A percentile compares a stretch with the other conserved stretches of the same genome.
phyloP scores from a whole-genome alignment of 2,329 filamentous ascomycete genomes.

The Ascosphaera aggregata region DNA sequence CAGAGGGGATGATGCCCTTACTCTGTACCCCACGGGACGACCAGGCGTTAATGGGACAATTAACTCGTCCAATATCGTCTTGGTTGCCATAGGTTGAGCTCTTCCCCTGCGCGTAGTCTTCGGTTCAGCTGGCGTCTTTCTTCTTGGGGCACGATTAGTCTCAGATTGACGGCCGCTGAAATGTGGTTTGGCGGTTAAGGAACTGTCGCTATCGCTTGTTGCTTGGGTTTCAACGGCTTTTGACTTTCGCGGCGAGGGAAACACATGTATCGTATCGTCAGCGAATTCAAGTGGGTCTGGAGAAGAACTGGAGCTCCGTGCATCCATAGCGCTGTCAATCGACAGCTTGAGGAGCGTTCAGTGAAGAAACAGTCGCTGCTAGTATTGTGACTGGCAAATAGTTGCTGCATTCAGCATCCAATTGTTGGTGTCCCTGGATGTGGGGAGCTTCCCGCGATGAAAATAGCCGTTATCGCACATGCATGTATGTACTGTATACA shows the following conservation, averaged over 20 bases:
- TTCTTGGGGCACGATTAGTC: slow-evolving; percentile 2
- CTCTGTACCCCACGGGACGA: neutral
- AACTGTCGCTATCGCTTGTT: slow-evolving; percentile 13
- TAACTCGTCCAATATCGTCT: neutral
- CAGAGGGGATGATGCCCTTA: neutral
- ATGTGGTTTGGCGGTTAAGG: neutral
- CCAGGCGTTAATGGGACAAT: neutral
- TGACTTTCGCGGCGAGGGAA: slow-evolving; percentile 19
- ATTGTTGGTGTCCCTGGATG: neutral
- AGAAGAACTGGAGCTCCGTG: slow-evolving; percentile 17
- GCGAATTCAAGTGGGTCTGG: slow-evolving; percentile 20
- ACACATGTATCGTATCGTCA: slow-evolving; percentile 19
- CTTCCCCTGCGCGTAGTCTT: neutral
- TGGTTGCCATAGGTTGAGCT: neutral
- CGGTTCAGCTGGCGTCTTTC: slow-evolving; percentile 1
- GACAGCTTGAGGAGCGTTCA: neutral
- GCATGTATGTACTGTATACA: too few species aligned
- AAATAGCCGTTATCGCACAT: neutral
- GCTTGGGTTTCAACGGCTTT: slow-evolving; percentile 15
- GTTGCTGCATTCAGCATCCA: too few species aligned
- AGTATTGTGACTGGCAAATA: too few species aligned
- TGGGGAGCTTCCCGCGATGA: neutral
- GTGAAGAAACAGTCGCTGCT: too few species aligned
- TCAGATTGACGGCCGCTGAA: neutral
- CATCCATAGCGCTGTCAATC: slow-evolving; percentile 9